These are phyloP conservation scores for Stipa capillata DNA, from an alignment of 176 grass and related monocot species.

Conservation along the genomic window DNA sequence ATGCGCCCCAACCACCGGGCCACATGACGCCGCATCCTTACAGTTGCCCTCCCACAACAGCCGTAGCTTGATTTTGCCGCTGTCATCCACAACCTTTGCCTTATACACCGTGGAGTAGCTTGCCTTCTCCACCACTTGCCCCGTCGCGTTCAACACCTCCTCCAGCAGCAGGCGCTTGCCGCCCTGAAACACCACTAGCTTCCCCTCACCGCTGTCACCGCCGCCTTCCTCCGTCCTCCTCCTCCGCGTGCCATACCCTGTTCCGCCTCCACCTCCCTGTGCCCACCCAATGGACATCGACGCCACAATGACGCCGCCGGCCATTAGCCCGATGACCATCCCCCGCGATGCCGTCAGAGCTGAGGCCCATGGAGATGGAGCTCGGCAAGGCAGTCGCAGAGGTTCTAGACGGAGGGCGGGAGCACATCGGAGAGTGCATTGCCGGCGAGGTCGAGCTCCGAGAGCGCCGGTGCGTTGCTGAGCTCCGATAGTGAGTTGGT, in stretches of 20 bases:
- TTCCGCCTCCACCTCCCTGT: conserved; percentile 43
- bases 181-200: conserved; percentile 59
- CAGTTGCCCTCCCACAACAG: conserved; percentile 64
- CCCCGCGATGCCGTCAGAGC: conserved; percentile 51
- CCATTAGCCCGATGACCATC: conserved; percentile 73
- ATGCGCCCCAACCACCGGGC: conserved; percentile 42
- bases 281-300: conserved; percentile 57
- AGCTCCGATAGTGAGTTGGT: conserved; percentile 48
- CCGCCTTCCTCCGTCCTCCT: conserved; percentile 30
- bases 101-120: conserved; percentile 84
- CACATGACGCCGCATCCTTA: conserved; percentile 37
- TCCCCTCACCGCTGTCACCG: conserved; percentile 33
- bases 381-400: conserved; percentile 36
- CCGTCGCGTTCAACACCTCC: conserved; percentile 81
- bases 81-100: conserved; percentile 58
- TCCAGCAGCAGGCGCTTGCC: conserved; percentile 76
- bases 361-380: conserved; percentile 50
- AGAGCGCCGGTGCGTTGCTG: conserved; percentile 59
- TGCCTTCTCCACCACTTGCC: conserved; percentile 73
- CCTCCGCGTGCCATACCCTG: not conserved
- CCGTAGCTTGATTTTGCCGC: conserved; percentile 52
- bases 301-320: conserved; percentile 47
- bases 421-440: conserved; percentile 38
- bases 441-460: conserved; percentile 35
- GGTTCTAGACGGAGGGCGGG: conserved; percentile 59